These are phyloP conservation scores for Blastomyces percursus DNA, from an alignment of 2,329 filamentous ascomycete genomes.

Conservation along the genomic window DNA sequence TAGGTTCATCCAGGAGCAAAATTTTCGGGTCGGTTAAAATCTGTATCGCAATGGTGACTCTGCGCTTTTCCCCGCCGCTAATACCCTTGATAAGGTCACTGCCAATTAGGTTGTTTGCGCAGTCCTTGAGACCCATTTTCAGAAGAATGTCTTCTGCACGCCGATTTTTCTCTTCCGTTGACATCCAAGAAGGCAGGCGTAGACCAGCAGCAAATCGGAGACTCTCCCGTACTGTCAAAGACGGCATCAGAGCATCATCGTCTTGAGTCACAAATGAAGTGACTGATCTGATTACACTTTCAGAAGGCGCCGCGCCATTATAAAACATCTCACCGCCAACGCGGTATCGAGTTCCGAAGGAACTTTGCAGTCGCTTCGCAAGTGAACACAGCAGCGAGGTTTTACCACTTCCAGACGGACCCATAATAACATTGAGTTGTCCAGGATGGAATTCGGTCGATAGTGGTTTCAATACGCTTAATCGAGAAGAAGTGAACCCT, in stretches of 20 bases:
- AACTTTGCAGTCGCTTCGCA: constrained; percentile 55
- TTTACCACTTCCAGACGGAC: constrained; percentile 66
- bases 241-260: constrained; percentile 63
- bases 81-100: constrained; percentile 65
- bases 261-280: constrained; percentile 71
- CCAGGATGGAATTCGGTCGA: constrained; percentile 57
- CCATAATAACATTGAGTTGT: constrained; percentile 66
- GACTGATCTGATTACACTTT: constrained; percentile 57
- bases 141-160: constrained; percentile 60
- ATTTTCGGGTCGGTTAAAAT: constrained; percentile 65
- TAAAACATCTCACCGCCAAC: constrained; percentile 55
- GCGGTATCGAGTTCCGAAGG: constrained; percentile 51
- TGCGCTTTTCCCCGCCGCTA: constrained; percentile 66
- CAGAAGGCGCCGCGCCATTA: constrained; percentile 57
- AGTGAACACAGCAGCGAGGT: constrained; percentile 64
- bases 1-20: constrained; percentile 63
- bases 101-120: constrained; percentile 62
- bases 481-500: constrained; percentile 20
- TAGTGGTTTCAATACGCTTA: constrained; percentile 54
- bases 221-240: constrained; percentile 64
- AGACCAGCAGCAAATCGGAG: constrained; percentile 60
- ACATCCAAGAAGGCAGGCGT: constrained; percentile 60
- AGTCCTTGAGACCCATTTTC: constrained; percentile 69
- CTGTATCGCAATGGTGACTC: constrained; percentile 67
- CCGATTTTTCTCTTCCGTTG: constrained; percentile 52